Percentiles rank a stretch among this genome's conserved stretches.
Conservation (phyloP, 2,329 filamentous ascomycete genomes). For the Epichloe aotearoae region DNA sequence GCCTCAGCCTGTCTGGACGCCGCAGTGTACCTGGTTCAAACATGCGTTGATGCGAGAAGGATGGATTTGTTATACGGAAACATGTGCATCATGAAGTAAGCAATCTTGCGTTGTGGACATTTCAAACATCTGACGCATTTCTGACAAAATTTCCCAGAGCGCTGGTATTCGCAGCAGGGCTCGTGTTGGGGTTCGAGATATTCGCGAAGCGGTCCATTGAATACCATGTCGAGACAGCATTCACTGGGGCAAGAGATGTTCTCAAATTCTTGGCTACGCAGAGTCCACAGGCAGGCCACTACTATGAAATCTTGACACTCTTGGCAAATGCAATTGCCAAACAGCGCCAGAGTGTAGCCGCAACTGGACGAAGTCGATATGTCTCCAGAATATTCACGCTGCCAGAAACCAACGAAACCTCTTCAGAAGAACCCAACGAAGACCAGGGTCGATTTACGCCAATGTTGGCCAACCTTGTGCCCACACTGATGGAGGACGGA, state of each 20-base stretch:
- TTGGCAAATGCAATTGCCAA: slow-evolving; percentile 31
- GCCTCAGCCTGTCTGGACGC: slow-evolving; percentile 42
- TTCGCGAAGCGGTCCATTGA: slow-evolving; percentile 35
- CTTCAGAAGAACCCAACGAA: not conserved
- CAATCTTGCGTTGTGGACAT: too few relatives aligned
- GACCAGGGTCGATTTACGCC: not conserved
- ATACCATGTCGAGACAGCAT: slow-evolving; percentile 32
- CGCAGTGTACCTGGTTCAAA: slow-evolving; percentile 40
- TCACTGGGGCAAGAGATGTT: slow-evolving; percentile 35
- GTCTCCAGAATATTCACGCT: slow-evolving; percentile 16
- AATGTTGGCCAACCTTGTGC: not conserved
- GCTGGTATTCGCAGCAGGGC: slow-evolving; percentile 41
- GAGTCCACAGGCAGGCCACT: slow-evolving; percentile 43
- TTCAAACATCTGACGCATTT: too few relatives aligned
- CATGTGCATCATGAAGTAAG: slow-evolving; percentile 47
- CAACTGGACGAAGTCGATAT: slow-evolving; percentile 14
- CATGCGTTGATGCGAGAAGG: slow-evolving; percentile 34
- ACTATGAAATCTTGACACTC: slow-evolving; percentile 39
- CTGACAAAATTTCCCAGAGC: slow-evolving; percentile 20
- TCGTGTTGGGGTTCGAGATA: slow-evolving; percentile 42
- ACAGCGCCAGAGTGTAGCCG: slow-evolving; percentile 18
- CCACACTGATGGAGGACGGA: slow-evolving; percentile 2
- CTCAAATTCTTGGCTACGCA: slow-evolving; percentile 32
- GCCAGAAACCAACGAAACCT: not conserved
- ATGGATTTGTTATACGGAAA: slow-evolving; percentile 34